Evolutionary conservation across 2,329 filamentous ascomycete species (phyloP), one percentile per base, ranked within the genome.

Genomic region (Fusarium sp.): DNA sequence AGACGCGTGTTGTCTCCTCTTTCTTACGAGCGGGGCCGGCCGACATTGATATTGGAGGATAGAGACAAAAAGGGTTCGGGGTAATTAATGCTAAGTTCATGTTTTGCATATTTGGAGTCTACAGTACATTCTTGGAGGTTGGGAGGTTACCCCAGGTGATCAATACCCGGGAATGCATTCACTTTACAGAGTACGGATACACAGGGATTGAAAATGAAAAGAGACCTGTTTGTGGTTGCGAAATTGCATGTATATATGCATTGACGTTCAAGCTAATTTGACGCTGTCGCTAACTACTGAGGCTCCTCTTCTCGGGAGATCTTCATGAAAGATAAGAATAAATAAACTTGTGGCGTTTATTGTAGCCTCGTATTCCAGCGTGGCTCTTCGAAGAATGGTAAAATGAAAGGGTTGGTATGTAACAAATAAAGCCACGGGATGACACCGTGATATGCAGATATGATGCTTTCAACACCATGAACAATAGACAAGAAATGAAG

Each of bases 1-100:
- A 45, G 70, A 68, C 69, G 68, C 69, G 68, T 71, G 69, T 71
- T 71, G 61, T 64, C 40, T 38, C 34, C 59, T 22, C 29, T 30
- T 52, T 22, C 45, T 56, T 34, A 27, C 22, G 22, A 51, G 59
- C 63, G 67, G 68, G 63, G 67, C 51, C 49, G 55, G 47, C 61
- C 61, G 66, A 41, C n/a, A 30, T 67, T 44, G 38, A 62, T 49
- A 40, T 48, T 49, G 65, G 24, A 38, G 34, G 34, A 38, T 38
- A 38, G 34, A 38, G 34, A 38, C 34, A 38, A 38, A 38, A 30
- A 38, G 25, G 34, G 27, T 55, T 61, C 24, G 64, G 64, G 57
- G 55, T 57, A 45, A 32, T 27, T 8, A 18, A 18, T 46, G 41
- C 40, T 40, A 49, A 49, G 53, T 20, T 18, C 15, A 51, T 71